Base-by-base conservation (phyloP, 306 rosid genomes). In the Senna siamea region DNA sequence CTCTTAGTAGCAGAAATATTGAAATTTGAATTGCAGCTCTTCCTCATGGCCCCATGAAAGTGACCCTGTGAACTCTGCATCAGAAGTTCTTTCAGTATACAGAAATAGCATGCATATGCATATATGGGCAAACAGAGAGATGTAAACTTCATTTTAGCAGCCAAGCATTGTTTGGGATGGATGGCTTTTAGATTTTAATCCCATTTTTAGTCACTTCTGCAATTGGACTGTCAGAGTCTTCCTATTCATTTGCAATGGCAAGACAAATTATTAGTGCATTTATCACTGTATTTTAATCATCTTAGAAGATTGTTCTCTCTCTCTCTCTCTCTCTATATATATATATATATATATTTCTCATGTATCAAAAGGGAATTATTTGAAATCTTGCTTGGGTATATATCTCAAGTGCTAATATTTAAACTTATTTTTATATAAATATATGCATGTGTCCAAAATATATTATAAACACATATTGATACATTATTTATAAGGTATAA, bases 161-260 rank as follows among this genome's bases (percentile, higher is more conserved):
- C 81, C 66, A 78, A 74, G 61, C 90, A 81, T 89, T 90, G 69
- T 76, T 88, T 87, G 77, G 79, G 92, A 46, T 5, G 79, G 89
- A 52, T 60, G 34, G 40, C 43, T 73, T 76, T 64, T 78, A 82
- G 81, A 63, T 64, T 71, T 60, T 59, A 35, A 68, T 84, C 81
- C 68, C 59, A 59, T 61, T 70, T 81, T 81, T 80, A 78, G 80
- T 83, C 62, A 69, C 66, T 85, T 75, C 79, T 61, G 76, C 74
- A 62, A 79, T 68, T 48, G 60, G 69, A 78, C 70, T 59, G 72
- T 70, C 79, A 76, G 76, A 73, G 47, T 69, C 78, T 54, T 57
- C 30, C 56, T 79, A 83, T 86, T 89, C 91, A 83, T 90, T 89
- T 83, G 78, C 78, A 75, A 64, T 84, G 69, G 58, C 79, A 67